phyloP scores from a whole-genome alignment of 345 rosid genomes.

The Syzygium aromaticum region DNA sequence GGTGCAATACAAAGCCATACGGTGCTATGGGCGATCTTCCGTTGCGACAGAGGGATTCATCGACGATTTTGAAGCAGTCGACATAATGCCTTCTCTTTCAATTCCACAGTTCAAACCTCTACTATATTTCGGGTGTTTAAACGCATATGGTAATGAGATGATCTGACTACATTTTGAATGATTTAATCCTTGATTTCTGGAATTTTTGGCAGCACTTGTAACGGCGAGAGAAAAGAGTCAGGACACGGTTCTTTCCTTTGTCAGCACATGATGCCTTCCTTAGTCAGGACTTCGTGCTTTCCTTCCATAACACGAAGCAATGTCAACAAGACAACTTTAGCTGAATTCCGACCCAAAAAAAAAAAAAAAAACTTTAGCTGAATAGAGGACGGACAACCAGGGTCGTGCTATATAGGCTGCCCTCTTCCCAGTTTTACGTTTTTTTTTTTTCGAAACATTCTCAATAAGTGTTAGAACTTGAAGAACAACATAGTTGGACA shows the following conservation, averaged over 20 bases:
- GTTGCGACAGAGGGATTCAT: neutral
- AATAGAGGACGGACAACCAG: neutral
- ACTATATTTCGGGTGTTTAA: neutral
- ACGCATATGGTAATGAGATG: neutral
- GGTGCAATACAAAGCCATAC: neutral
- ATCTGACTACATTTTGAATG: neutral
- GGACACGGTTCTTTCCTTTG: neutral
- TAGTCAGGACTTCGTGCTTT: neutral
- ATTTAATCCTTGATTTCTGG: neutral
- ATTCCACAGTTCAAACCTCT: neutral
- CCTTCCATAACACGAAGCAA: neutral
- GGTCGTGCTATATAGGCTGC: neutral
- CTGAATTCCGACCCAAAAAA: neutral
- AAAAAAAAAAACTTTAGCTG: neutral
- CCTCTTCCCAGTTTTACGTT: neutral
- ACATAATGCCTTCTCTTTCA: neutral
- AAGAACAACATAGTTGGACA: neutral
- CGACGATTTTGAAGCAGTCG: neutral
- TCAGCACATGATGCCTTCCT: neutral
- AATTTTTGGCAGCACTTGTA: neutral
- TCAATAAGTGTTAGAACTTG: neutral
- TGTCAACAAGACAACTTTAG: neutral
- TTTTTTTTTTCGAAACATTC: too few species aligned
- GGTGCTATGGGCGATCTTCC: neutral
- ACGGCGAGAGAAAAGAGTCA: neutral